These are phyloP conservation scores for Xanthoceras sorbifolium DNA, from an alignment of 345 rosid species.

Conservation along the genomic window DNA sequence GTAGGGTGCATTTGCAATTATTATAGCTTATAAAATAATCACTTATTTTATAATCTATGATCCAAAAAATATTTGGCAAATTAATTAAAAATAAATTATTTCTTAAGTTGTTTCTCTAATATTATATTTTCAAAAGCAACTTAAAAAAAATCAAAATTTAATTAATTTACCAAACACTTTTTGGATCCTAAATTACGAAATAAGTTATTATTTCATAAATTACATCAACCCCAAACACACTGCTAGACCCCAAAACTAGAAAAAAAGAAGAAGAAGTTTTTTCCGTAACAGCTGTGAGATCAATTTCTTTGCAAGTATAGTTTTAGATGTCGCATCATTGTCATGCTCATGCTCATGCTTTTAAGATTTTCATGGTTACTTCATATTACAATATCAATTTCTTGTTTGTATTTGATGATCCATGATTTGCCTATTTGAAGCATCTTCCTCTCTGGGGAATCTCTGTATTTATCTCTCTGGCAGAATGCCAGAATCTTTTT, in stretches of 20 bases:
- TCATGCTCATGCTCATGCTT: neutral
- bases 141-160: no score
- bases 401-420: neutral
- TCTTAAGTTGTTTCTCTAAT: no score
- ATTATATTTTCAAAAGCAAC: no score
- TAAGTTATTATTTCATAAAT: no score
- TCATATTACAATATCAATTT: neutral
- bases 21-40: no score
- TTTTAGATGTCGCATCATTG: neutral
- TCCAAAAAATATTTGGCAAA: no score
- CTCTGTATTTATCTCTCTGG: neutral
- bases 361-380: conserved; percentile 13
- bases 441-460: neutral
- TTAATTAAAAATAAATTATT: no score
- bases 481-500: neutral
- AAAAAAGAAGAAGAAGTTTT: neutral
- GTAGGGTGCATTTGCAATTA: no score
- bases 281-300: neutral
- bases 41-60: no score
- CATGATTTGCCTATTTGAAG: neutral
- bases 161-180: no score
- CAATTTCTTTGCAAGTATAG: neutral
- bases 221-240: no score
- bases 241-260: neutral
- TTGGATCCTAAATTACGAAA: no score